Evolutionary conservation across 495 filamentous ascomycete species (phyloP).

Genomic region (Hamigera avellanea): DNA sequence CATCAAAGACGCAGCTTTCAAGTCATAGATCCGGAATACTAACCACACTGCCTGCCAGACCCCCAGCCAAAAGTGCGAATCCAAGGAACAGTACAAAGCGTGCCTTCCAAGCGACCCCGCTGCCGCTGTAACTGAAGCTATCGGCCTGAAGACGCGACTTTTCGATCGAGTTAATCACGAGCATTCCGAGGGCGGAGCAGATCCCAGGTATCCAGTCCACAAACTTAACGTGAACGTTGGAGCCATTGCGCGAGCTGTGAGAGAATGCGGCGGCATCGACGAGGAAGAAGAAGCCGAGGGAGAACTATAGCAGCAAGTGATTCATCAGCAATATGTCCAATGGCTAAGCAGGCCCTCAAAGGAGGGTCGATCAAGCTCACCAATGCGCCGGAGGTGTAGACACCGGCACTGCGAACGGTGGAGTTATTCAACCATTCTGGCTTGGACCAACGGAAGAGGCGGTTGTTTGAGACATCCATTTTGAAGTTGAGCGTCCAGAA

Average conservation of each 20-base stretch:
- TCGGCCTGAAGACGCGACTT: slow-evolving; percentile 80
- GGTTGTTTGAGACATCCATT: slow-evolving; percentile 44
- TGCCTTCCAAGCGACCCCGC: slow-evolving; percentile 91
- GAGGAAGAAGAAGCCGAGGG: slow-evolving; percentile 91
- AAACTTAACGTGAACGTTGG: slow-evolving; percentile 81
- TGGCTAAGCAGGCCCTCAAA: too few relatives aligned
- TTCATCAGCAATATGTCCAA: neutral
- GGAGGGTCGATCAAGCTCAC: slow-evolving; percentile 37
- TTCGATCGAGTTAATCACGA: slow-evolving; percentile 97
- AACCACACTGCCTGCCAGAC: slow-evolving; percentile 80
- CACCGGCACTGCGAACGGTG: slow-evolving; percentile 67
- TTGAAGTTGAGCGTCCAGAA: neutral
- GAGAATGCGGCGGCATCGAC: slow-evolving; percentile 88
- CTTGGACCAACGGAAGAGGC: slow-evolving; percentile 67
- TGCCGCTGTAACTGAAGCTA: slow-evolving; percentile 75
- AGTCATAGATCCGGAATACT: too few relatives aligned
- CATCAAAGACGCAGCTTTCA: too few relatives aligned
- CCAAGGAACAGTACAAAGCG: slow-evolving; percentile 90
- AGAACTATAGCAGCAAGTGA: slow-evolving; percentile 52
- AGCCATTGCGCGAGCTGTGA: slow-evolving; percentile 63
- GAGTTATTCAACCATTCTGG: slow-evolving; percentile 86
- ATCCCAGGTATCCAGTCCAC: slow-evolving; percentile 98
- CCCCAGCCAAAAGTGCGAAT: slow-evolving; percentile 88
- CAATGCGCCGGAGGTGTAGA: slow-evolving; percentile 77
- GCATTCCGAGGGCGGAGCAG: slow-evolving; percentile 88